These are phyloP conservation scores for Sarocladiaceae sp. DNA, from an alignment of 2,329 filamentous ascomycete genomes.

Conservation along the genomic window DNA sequence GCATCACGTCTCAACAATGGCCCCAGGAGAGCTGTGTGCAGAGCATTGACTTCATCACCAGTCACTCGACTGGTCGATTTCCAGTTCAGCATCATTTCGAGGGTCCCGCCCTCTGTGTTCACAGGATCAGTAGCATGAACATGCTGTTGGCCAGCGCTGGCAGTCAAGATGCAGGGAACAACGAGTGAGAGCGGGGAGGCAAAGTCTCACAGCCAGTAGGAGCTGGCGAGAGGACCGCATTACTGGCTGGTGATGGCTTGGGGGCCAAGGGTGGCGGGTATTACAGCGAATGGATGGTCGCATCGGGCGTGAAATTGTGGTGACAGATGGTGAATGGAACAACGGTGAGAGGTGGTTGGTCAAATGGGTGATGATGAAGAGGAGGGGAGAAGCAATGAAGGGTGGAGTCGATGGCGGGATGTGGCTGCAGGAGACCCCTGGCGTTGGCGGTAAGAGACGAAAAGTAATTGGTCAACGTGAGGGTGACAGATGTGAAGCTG, in stretches of 20 bases:
- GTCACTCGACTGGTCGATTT: not conserved
- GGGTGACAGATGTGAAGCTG: not conserved
- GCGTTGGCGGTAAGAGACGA: constrained; percentile 2
- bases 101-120: not conserved
- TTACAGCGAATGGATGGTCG: constrained; percentile 1
- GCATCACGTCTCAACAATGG: too few species aligned
- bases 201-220: too few species aligned
- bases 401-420: constrained; percentile 1
- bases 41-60: not conserved
- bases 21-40: not conserved
- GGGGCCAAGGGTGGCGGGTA: not conserved
- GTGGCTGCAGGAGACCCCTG: constrained; percentile 8
- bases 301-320: not conserved
- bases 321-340: not conserved
- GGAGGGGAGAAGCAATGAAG: not conserved
- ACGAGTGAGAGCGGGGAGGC: not conserved
- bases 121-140: not conserved
- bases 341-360: constrained; percentile 8
- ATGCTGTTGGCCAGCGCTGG: not conserved
- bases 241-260: not conserved
- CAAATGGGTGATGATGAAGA: too few species aligned
- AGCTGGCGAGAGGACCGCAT: too few species aligned
- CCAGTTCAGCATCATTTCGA: not conserved
- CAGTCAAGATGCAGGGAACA: constrained; percentile 2
- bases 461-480: not conserved